Base-by-base conservation (phyloP, 441 rosid genomes). In the Adansonia grandidieri region DNA sequence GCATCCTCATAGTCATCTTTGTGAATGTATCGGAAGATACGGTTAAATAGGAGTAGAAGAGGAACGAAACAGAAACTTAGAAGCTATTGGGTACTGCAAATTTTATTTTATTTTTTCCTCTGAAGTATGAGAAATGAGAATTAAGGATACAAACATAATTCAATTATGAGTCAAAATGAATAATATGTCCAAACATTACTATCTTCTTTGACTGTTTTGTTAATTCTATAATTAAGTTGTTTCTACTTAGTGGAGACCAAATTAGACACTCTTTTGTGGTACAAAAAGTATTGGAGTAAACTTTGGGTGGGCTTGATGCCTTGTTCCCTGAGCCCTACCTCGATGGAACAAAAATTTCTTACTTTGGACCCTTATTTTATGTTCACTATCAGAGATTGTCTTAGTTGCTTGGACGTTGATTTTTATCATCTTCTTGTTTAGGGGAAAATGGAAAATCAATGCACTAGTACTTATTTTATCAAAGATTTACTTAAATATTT, bases 231-330 rank as follows among this genome's bases (percentile, higher is more conserved):
- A 9, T 10, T 60, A 20, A 20, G 13, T 60, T 60, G 64, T 11
- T 60, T 60, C 64, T 8, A n/a, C 10, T 20, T 60, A 60, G 63
- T 58, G 63, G 32, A 58, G 64, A 20, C 64, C 64, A 60, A 60
- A 60, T 60, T 60, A 20, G 11, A 20, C 37, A 8, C 61, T 19
- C 64, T 60, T 20, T 22, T 61, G 10, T 13, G 7, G 15, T 8
- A 1, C 15, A 32, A 15, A 53, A 53, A 1, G 15, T 14, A 1
- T 15, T 17, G 17, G 37, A 53, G 58, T 61, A 28, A 24, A 22
- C 37, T 32, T 61, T 10, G 40, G 40, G 13, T 61, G n/a, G 42
- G 24, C 65, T 24, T 2, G 1, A 24, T 60, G n/a, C 40, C 0
- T 11, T 22, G 13, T 20, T 2, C 9, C 6, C 37, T 60, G 13